A percentile compares a stretch with the other conserved stretches of the same genome.
Conservation (phyloP, 2,329 filamentous ascomycete genomes). For the Colletotrichum sp. region DNA sequence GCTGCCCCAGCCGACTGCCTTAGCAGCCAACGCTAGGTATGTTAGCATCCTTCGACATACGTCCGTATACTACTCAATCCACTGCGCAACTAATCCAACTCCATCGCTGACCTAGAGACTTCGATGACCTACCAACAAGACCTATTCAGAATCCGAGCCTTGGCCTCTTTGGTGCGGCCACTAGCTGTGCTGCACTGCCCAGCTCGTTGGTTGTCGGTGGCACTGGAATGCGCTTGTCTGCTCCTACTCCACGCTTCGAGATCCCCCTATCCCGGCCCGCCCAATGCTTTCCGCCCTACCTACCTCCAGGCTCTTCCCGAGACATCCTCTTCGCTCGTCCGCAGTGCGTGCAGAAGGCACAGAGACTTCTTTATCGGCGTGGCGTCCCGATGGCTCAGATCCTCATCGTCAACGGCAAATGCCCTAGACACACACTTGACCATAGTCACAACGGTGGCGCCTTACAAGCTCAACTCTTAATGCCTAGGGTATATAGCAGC, state of each 20-base stretch:
- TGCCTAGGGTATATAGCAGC: background rate
- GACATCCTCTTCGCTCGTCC: background rate
- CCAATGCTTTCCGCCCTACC: background rate
- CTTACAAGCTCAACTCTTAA: background rate
- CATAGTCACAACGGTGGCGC: slow-evolving; percentile 12
- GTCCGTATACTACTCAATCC: slow-evolving; percentile 11
- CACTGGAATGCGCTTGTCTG: background rate
- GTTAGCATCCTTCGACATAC: background rate
- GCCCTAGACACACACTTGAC: background rate
- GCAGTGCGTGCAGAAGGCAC: background rate
- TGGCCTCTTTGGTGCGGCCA: background rate
- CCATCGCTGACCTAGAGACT: background rate
- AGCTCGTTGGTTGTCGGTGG: background rate
- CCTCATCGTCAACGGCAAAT: slow-evolving; percentile 11
- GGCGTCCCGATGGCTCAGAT: slow-evolving; percentile 2
- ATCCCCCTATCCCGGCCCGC: background rate
- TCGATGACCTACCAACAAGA: background rate
- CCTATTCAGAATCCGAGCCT: background rate
- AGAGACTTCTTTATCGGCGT: slow-evolving; percentile 11
- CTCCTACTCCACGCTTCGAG: background rate
- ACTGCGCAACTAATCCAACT: background rate
- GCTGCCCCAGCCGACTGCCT: background rate
- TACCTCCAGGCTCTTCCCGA: background rate
- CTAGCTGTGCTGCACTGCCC: background rate
- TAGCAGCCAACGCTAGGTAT: background rate